Evolutionary conservation across 2,329 filamentous ascomycete genomes (phyloP), one percentile per base, ranked within the genome.

Genomic region (Aureobasidium sp.): DNA sequence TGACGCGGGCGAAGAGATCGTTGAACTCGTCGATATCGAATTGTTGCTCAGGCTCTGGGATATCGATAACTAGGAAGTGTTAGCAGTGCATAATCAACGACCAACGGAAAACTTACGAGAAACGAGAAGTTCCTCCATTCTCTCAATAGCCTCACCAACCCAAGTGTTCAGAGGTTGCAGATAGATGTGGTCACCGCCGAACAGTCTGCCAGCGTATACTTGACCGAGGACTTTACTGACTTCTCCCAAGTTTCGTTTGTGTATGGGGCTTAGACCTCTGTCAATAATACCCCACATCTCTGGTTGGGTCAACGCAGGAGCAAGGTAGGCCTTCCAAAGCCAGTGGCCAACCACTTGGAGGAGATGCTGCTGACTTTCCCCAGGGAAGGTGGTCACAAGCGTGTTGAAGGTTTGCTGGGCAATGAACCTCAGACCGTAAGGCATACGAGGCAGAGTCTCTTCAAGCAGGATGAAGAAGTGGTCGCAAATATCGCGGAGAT

Each of bases 21-120:
- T 97, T 97, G 83, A 94, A 99, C 73, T 97, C 94, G 72, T 99
- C 94, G 72, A 99, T 97, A 74, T 97, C 92, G 71, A 97, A 99
- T 27, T 94, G 94, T 58, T 85, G 82, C 74, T 99, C 94, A 0
- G 91, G 90, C 68, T 94, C 88, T 15, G 89, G 86, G 14, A 97
- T 89, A 14, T 88, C 85, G 67, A 99, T 90, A 64, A 97, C 62
- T 64, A 37, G 31, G 7, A 39, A 3, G n/a, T n/a, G 61, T 64
- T 50, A 64, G 63, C 42, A 45, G 27, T 7, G 15, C 2, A 5
- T 9, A 17, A 2, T 27, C 14, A 5, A 29, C 1, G 31, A 33
- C 3, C 45, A 24, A 27, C 11, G 5, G 24, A 61, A 49, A 37
- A 77, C 80, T 77, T 73, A 82, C 81, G 70, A 63, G 88, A 84